Conservation (phyloP, 257 asterid species). For the Penstemon eatonii region DNA sequence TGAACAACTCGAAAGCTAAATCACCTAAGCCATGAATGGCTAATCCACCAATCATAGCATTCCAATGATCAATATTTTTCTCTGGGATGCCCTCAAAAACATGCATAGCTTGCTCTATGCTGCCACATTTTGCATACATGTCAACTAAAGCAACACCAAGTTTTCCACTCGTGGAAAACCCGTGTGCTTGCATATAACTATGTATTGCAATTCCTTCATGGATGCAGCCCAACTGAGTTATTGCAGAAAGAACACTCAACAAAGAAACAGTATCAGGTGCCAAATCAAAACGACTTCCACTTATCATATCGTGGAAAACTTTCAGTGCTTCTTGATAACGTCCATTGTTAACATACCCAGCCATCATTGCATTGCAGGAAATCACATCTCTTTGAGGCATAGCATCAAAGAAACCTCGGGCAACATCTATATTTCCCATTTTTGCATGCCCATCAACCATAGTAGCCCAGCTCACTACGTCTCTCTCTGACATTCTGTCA, state of each 20-base stretch:
- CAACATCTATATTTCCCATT: slow-evolving; percentile 53
- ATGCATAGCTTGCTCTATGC: slow-evolving; percentile 52
- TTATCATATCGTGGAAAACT: slow-evolving; percentile 62
- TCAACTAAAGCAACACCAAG: slow-evolving; percentile 73
- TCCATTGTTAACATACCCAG: slow-evolving; percentile 67
- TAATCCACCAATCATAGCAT: slow-evolving; percentile 85
- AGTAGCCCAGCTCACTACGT: slow-evolving; percentile 74
- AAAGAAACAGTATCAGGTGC: slow-evolving; percentile 66
- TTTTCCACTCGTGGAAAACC: slow-evolving; percentile 48
- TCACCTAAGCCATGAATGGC: slow-evolving; percentile 77
- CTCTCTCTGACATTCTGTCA: slow-evolving; percentile 58
- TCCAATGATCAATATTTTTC: slow-evolving; percentile 69
- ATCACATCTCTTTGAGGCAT: slow-evolving; percentile 80
- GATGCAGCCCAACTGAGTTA: slow-evolving; percentile 59
- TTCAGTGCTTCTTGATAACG: slow-evolving; percentile 55
- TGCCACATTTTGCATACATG: slow-evolving; percentile 91
- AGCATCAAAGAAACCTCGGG: slow-evolving; percentile 61
- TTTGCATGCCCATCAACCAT: slow-evolving; percentile 79
- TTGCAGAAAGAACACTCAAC: slow-evolving; percentile 71
- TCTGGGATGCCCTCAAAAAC: slow-evolving; percentile 53
- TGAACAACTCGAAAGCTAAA: slow-evolving; percentile 65
- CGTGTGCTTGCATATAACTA: slow-evolving; percentile 43
- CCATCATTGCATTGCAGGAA: slow-evolving; percentile 90
- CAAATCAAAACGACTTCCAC: slow-evolving; percentile 28
- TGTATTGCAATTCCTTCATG: slow-evolving; percentile 61